A percentile compares a stretch with the other conserved stretches of the same genome.
phyloP scores from a whole-genome alignment of 2,329 filamentous ascomycete genomes.

The Claviceps paspali region DNA sequence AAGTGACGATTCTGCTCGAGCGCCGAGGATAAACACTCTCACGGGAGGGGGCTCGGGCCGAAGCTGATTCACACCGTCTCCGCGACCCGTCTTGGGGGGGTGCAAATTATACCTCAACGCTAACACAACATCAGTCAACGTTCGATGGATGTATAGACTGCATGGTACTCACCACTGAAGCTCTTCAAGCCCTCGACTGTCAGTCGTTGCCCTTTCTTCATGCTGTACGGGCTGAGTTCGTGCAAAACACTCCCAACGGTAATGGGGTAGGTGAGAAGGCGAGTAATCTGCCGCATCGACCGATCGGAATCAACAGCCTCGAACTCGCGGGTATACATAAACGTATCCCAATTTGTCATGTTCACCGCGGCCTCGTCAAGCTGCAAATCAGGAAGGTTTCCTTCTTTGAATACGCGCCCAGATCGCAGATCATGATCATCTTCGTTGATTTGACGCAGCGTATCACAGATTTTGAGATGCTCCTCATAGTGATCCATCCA shows the following conservation, averaged over 20 bases:
- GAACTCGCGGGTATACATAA: conserved; percentile 84
- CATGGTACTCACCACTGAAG: conserved; percentile 58
- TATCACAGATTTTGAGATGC: conserved; percentile 85
- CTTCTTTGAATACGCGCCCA: conserved; percentile 85
- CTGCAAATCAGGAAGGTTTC: conserved; percentile 76
- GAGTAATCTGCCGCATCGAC: conserved; percentile 81
- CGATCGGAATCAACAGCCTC: conserved; percentile 82
- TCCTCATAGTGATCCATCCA: conserved; percentile 93
- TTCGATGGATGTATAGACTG: not conserved
- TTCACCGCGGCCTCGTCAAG: conserved; percentile 89
- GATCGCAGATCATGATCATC: conserved; percentile 91
- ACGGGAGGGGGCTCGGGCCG: conserved; percentile 76
- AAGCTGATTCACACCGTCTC: conserved; percentile 59
- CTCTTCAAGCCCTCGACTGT: conserved; percentile 86
- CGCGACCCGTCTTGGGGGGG: conserved; percentile 65
- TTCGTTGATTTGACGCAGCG: conserved; percentile 84
- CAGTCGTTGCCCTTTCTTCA: conserved; percentile 59
- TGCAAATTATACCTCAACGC: conserved; percentile 89
- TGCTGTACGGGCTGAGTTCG: conserved; percentile 82
- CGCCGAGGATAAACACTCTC: conserved; percentile 82
- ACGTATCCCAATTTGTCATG: conserved; percentile 98
- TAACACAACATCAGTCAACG: conserved; percentile 18
- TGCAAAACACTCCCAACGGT: conserved; percentile 86
- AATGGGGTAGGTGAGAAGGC: conserved; percentile 82
- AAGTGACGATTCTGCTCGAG: conserved; percentile 91